These are phyloP conservation scores for Parietichytrium sp. DNA, from an alignment of 108 stramenopile genomes.

Conservation along the genomic window DNA sequence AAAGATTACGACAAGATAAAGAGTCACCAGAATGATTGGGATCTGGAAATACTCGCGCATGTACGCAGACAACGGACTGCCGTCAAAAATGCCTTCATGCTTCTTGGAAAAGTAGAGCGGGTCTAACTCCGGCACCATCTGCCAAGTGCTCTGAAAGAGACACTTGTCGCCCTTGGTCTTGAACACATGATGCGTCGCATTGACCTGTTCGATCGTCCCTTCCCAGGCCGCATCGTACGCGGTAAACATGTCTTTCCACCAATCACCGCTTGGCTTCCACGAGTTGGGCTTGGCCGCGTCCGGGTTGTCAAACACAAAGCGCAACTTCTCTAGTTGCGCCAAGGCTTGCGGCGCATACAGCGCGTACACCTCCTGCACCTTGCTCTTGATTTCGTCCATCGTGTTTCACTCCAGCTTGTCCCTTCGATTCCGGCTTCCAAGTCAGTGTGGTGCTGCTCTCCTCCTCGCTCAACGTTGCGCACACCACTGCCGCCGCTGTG, in stretches of 20 bases:
- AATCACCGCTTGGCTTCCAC: slow-evolving; percentile 22
- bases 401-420: too few relatives aligned
- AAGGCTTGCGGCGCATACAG: slow-evolving; percentile 15
- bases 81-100: slow-evolving; percentile 1
- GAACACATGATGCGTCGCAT: neutral
- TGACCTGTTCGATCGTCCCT: neutral
- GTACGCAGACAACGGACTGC: slow-evolving; percentile 4
- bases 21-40: slow-evolving; percentile 30
- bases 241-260: neutral
- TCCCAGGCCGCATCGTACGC: slow-evolving; percentile 8
- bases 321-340: neutral
- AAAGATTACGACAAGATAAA: slow-evolving; percentile 47
- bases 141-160: neutral
- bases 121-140: neutral
- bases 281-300: neutral
- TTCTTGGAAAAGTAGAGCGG: neutral
- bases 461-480: too few relatives aligned
- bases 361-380: neutral
- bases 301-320: neutral
- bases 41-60: slow-evolving; percentile 40
- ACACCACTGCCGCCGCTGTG: too few relatives aligned
- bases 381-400: neutral
- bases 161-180: neutral
- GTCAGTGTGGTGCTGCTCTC: too few relatives aligned
- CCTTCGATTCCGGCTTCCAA: too few relatives aligned